A percentile compares a stretch with the other conserved stretches of the same genome.
These are phyloP conservation scores for Kodamaea sp. DNA, from an alignment of 1,139 yeast species.

Conservation along the genomic window DNA sequence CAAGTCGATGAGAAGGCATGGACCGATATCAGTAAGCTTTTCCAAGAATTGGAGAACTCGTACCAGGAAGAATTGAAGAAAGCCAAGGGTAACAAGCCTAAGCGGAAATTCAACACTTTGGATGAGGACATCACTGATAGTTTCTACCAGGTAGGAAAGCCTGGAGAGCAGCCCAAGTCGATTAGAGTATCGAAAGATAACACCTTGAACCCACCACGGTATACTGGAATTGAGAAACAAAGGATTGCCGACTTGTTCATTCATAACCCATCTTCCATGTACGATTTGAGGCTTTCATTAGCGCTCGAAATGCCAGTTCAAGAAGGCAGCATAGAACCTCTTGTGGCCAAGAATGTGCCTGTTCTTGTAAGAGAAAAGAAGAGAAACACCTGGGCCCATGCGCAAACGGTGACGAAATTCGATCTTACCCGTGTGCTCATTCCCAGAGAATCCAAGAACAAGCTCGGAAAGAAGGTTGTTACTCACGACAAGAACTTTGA, in stretches of 20 bases:
- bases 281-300: slow-evolving; percentile 74
- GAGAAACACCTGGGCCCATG: slow-evolving; percentile 63
- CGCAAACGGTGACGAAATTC: slow-evolving; percentile 67
- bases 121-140: slow-evolving; percentile 47
- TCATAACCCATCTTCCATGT: slow-evolving; percentile 73
- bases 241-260: slow-evolving; percentile 71
- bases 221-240: slow-evolving; percentile 70
- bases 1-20: slow-evolving; percentile 72
- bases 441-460: slow-evolving; percentile 47
- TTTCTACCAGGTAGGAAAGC: slow-evolving; percentile 37
- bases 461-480: slow-evolving; percentile 37
- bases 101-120: slow-evolving; percentile 40
- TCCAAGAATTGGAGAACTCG: slow-evolving; percentile 54
- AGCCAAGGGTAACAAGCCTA: slow-evolving; percentile 25
- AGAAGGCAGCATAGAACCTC: slow-evolving; percentile 50
- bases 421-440: slow-evolving; percentile 66
- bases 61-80: slow-evolving; percentile 43
- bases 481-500: slow-evolving; percentile 51
- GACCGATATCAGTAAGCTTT: slow-evolving; percentile 55
- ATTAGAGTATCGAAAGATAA: slow-evolving; percentile 68
- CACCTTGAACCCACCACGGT: slow-evolving; percentile 59
- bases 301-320: slow-evolving; percentile 74
- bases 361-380: slow-evolving; percentile 61
- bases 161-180: slow-evolving; percentile 57
- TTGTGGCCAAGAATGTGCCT: slow-evolving; percentile 43